These are phyloP conservation scores for Haplosporangium sp. DNA, from an alignment of 371 early-diverging fungal genomes.

Conservation along the genomic window DNA sequence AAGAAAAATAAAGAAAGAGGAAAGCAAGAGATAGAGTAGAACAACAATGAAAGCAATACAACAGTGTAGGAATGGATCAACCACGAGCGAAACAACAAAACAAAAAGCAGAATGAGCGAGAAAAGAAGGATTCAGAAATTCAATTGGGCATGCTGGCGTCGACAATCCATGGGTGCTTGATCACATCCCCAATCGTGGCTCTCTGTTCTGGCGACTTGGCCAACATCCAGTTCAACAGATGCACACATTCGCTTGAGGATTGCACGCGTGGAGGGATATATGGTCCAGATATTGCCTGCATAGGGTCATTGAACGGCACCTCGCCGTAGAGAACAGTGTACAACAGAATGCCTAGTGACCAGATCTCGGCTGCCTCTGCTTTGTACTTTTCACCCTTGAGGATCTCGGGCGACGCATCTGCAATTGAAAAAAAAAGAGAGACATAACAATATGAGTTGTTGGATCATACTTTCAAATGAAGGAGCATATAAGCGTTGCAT, in stretches of 20 bases:
- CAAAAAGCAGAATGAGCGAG: too few species aligned
- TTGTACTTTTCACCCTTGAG: constrained; percentile 73
- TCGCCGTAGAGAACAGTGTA: constrained; percentile 82
- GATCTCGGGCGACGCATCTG: constrained; percentile 84
- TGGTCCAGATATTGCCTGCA: constrained; percentile 62
- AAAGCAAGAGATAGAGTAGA: not conserved
- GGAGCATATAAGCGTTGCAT: too few species aligned
- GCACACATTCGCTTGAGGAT: constrained; percentile 62
- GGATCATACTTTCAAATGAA: too few species aligned
- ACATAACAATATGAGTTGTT: not conserved
- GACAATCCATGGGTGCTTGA: constrained; percentile 70
- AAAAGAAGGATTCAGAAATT: not conserved
- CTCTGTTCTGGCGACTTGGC: constrained; percentile 65
- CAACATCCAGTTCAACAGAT: constrained; percentile 76
- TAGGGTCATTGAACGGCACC: constrained; percentile 73
- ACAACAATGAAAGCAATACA: too few species aligned
- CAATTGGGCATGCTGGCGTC: constrained; percentile 23
- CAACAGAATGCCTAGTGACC: constrained; percentile 82
- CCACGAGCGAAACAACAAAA: too few species aligned
- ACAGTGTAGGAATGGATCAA: too few species aligned
- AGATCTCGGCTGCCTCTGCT: constrained; percentile 84
- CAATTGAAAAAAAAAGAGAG: not conserved
- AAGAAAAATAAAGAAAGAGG: not conserved
- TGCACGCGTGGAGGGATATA: constrained; percentile 58
- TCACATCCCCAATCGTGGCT: constrained; percentile 71